Evolutionary conservation across 768 basidiomycete genomes (phyloP).

Genomic region (Tylopilus subfusipes): DNA sequence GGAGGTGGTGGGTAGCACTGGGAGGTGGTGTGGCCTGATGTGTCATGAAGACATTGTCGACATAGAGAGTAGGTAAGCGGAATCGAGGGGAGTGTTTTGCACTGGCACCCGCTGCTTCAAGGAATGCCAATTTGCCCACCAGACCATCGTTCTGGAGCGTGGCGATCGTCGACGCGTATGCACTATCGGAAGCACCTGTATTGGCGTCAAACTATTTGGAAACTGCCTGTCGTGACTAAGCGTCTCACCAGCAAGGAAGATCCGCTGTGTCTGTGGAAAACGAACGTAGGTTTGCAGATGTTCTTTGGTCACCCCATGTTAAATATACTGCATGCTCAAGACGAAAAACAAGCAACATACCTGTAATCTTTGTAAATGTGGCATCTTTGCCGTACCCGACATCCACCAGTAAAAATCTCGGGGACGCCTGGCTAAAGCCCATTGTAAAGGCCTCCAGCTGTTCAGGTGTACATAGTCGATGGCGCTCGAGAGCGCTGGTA

Average conservation of each 20-base stretch:
- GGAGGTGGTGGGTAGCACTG: constrained; percentile 36
- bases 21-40: constrained; percentile 23
- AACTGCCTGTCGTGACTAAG: not conserved
- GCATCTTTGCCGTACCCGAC: constrained; percentile 62
- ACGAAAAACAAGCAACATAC: constrained; percentile 32
- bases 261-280: constrained; percentile 69
- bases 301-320: constrained; percentile 40
- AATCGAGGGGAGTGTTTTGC: constrained; percentile 45
- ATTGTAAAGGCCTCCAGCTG: constrained; percentile 68
- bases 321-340: not conserved
- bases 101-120: constrained; percentile 47
- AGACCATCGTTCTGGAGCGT: constrained; percentile 59
- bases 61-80: constrained; percentile 48
- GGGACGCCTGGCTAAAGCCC: constrained; percentile 72
- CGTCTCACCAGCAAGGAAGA: constrained; percentile 66
- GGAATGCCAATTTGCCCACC: constrained; percentile 60
- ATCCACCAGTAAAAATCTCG: constrained; percentile 67
- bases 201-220: not conserved
- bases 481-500: constrained; percentile 45
- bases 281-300: constrained; percentile 66
- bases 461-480: constrained; percentile 56
- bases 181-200: constrained; percentile 53
- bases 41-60: constrained; percentile 49
- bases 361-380: constrained; percentile 67
- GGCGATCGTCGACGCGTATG: constrained; percentile 55